Conservation (phyloP, 345 rosid species). For the Salix caprea region DNA sequence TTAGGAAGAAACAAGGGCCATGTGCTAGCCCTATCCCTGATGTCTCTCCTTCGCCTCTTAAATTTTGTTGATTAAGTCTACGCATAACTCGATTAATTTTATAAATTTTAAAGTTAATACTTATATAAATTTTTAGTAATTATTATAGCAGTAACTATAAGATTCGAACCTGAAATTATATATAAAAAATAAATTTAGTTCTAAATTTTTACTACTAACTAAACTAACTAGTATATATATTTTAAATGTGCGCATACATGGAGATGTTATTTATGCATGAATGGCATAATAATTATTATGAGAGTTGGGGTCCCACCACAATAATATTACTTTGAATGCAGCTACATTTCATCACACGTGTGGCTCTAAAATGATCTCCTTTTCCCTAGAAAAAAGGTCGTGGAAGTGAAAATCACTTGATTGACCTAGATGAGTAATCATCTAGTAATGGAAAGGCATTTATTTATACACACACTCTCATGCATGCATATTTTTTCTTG, state of each 20-base stretch:
- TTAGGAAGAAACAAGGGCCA: neutral
- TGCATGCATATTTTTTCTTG: neutral
- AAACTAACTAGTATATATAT: no score
- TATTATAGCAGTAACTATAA: no score
- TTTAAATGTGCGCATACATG: neutral
- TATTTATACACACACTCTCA: no score
- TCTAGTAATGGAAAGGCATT: neutral
- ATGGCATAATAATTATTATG: neutral
- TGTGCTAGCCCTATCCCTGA: neutral
- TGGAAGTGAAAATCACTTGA: constrained; percentile 4
- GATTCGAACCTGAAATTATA: no score
- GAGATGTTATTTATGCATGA: neutral
- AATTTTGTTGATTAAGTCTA: no score
- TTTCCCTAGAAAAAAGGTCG: neutral
- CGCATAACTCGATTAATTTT: accelerated
- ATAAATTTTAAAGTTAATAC: no score
- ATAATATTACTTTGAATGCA: constrained; percentile 20
- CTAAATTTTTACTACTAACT: no score
- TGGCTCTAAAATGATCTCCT: neutral
- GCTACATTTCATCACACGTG: constrained; percentile 18
- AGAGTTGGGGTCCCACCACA: constrained; percentile 9
- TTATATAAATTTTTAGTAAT: no score
- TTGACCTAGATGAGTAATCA: neutral
- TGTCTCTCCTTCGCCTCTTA: neutral
- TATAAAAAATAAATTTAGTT: no score